Percentiles rank a stretch among this genome's conserved stretches.
These are phyloP conservation scores for Cercospora beticola DNA, from an alignment of 2,329 filamentous ascomycete species.

Conservation along the genomic window DNA sequence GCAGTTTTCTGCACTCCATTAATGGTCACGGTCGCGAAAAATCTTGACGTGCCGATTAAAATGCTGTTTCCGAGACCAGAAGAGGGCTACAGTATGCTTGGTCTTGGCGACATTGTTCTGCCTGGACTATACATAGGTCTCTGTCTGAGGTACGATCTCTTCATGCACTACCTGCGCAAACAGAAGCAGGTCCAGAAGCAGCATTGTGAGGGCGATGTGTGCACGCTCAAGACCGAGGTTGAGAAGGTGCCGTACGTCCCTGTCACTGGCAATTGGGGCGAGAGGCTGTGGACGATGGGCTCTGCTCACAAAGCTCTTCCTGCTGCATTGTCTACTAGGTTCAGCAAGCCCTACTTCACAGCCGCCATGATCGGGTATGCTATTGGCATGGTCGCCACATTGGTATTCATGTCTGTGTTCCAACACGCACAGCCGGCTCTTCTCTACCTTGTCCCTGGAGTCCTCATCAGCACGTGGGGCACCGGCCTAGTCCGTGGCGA, in stretches of 20 bases:
- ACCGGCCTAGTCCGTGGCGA: slow-evolving; percentile 73
- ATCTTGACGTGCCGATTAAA: slow-evolving; percentile 89
- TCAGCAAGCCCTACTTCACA: slow-evolving; percentile 83
- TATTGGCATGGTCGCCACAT: slow-evolving; percentile 71
- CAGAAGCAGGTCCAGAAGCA: slow-evolving; percentile 46
- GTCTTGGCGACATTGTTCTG: slow-evolving; percentile 89
- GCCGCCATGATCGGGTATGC: slow-evolving; percentile 75
- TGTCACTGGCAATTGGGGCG: slow-evolving; percentile 74
- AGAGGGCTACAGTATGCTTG: slow-evolving; percentile 67
- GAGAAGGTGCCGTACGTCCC: slow-evolving; percentile 45
- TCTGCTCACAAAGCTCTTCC: slow-evolving; percentile 24
- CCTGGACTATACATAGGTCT: slow-evolving; percentile 88
- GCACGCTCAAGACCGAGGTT: slow-evolving; percentile 17
- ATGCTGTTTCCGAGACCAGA: slow-evolving; percentile 74
- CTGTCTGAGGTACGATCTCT: slow-evolving; percentile 87
- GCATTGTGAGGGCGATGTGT: slow-evolving; percentile 24
- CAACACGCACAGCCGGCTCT: slow-evolving; percentile 85
- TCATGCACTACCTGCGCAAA: slow-evolving; percentile 73
- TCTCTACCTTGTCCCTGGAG: slow-evolving; percentile 86
- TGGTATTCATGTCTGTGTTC: slow-evolving; percentile 74
- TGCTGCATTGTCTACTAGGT: slow-evolving; percentile 47
- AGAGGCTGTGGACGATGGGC: slow-evolving; percentile 70
- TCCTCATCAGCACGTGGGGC: slow-evolving; percentile 71
- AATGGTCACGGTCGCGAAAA: slow-evolving; percentile 85
- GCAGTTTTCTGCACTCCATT: slow-evolving; percentile 87